A percentile compares a stretch with the other conserved stretches of the same genome.
These are phyloP conservation scores for Myrica gale DNA, from an alignment of 306 rosid species.

Conservation along the genomic window DNA sequence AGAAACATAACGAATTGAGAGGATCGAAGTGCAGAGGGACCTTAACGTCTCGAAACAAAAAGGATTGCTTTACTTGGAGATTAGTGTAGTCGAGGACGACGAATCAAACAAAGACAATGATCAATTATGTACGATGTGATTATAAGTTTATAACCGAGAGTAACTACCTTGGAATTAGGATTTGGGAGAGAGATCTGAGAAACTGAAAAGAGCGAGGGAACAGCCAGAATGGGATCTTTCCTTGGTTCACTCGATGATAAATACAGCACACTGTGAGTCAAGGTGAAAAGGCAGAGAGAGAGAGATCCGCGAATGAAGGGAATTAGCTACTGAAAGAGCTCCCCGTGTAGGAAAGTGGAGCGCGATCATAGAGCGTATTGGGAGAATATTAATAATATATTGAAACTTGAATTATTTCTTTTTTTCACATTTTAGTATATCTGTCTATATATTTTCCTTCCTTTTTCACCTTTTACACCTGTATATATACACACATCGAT, in stretches of 20 bases:
- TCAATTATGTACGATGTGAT: neutral
- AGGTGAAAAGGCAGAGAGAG: neutral
- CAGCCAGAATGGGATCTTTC: constrained; percentile 22
- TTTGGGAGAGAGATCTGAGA: constrained; percentile 12
- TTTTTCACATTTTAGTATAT: too few relatives aligned
- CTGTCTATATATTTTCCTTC: too few relatives aligned
- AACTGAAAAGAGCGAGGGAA: constrained; percentile 12
- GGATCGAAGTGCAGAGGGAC: constrained; percentile 16
- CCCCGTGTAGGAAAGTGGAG: neutral
- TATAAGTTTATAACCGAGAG: neutral
- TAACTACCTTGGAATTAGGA: constrained; percentile 20
- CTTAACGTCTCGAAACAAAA: neutral
- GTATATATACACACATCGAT: too few relatives aligned
- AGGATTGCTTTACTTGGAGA: neutral
- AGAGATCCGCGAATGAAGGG: constrained; percentile 23
- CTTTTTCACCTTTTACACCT: too few relatives aligned
- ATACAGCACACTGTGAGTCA: neutral
- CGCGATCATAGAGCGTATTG: neutral
- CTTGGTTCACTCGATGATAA: neutral
- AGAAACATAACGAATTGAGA: constrained; percentile 28
- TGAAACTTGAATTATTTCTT: too few relatives aligned
- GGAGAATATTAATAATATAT: neutral
- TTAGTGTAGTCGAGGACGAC: neutral
- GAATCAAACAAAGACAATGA: neutral
- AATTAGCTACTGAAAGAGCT: neutral